Conservation (phyloP, 2,329 filamentous ascomycete genomes). For the Trematosphaeria pertusa region DNA sequence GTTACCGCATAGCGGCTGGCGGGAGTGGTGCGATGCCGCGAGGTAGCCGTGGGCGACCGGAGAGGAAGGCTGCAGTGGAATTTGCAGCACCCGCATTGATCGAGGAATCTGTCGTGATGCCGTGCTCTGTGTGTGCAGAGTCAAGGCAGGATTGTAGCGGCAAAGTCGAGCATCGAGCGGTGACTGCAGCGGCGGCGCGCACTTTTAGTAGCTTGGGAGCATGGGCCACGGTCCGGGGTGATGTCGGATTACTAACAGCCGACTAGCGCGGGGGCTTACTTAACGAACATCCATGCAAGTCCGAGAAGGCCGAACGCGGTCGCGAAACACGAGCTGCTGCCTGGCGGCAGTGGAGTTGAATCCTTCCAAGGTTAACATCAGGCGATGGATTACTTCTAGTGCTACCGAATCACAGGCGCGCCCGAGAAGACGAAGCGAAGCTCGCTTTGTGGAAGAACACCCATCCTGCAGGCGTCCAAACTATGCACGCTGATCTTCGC, state of each 20-base stretch:
- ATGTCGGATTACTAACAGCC: not conserved
- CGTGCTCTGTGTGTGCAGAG: conserved; percentile 31
- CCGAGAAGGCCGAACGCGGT: not conserved
- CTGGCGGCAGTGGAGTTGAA: not conserved
- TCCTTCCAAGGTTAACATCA: no score
- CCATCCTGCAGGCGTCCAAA: no score
- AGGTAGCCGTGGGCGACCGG: conserved; percentile 60
- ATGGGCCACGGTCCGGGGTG: no score
- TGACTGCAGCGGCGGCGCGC: not conserved
- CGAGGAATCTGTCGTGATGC: conserved; percentile 24
- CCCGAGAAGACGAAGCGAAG: no score
- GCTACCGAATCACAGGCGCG: no score
- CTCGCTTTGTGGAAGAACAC: no score
- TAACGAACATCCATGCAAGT: not conserved
- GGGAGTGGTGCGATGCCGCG: conserved; percentile 48
- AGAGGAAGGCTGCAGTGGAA: conserved; percentile 39
- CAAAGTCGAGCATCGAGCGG: conserved; percentile 6
- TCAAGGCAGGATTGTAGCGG: conserved; percentile 11
- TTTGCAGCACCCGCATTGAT: conserved; percentile 49
- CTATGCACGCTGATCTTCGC: not conserved
- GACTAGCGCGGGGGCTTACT: not conserved
- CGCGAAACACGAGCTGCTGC: not conserved
- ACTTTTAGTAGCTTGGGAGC: not conserved
- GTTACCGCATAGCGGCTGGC: conserved; percentile 84
- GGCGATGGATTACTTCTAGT: no score